Percentiles rank a stretch among this genome's conserved stretches.
These are phyloP conservation scores for Lachnellula occidentalis DNA, from an alignment of 2,329 filamentous ascomycete species.

Conservation along the genomic window DNA sequence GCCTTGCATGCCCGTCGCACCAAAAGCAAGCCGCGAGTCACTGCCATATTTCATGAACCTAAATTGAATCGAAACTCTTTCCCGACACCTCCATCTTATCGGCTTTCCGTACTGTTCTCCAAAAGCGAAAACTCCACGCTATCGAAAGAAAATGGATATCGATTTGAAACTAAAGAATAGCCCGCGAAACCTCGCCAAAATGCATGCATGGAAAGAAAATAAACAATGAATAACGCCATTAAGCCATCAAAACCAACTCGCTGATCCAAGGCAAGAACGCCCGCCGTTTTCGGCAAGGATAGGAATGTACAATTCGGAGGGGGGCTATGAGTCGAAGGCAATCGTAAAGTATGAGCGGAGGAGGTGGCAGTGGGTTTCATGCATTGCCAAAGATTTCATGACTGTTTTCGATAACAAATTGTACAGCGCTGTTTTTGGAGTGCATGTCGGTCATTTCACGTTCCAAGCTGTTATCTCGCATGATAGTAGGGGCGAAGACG, in stretches of 20 bases:
- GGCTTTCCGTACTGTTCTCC: neutral
- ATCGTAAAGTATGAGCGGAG: neutral
- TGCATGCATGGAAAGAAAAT: constrained; percentile 1
- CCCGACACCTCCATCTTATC: neutral
- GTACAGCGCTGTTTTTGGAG: constrained; percentile 83
- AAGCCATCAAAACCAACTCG: constrained; percentile 4
- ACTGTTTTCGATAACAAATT: constrained; percentile 89
- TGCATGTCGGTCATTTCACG: constrained; percentile 96
- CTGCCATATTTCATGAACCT: constrained; percentile 7
- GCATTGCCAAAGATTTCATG: constrained; percentile 62
- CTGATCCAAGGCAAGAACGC: constrained; percentile 16
- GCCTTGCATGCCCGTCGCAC: too few species aligned
- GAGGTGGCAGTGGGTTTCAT: constrained; percentile 2
- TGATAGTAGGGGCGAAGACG: constrained; percentile 95
- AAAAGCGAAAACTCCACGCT: neutral
- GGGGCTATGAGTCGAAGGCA: constrained; percentile 3
- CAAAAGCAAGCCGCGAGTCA: neutral
- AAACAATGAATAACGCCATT: constrained; percentile 9
- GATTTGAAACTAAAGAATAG: constrained; percentile 4
- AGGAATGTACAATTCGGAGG: constrained; percentile 14
- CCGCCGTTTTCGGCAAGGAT: constrained; percentile 6
- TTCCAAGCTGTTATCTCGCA: constrained; percentile 84
- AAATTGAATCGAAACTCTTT: constrained; percentile 12
- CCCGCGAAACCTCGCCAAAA: neutral
- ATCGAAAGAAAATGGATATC: constrained; percentile 13